These are phyloP conservation scores for Tylopilus cervinicoccineus DNA, from an alignment of 768 basidiomycete species.

Conservation along the genomic window DNA sequence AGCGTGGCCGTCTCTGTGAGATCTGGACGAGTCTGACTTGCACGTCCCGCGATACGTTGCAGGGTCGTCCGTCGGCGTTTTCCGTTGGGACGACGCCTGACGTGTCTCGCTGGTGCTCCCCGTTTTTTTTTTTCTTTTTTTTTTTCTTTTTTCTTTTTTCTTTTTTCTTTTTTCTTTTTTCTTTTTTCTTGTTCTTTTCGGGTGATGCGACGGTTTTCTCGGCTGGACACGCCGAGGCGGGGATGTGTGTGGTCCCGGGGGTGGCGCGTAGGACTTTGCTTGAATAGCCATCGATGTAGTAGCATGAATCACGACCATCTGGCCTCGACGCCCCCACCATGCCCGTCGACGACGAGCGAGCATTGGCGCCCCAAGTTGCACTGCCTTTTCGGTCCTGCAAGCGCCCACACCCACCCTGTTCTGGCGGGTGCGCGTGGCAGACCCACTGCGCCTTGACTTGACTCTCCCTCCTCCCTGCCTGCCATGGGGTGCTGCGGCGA, in stretches of 20 bases:
- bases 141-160: no score
- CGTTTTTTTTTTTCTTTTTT: no score
- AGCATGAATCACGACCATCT: no score
- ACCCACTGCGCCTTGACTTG: background rate
- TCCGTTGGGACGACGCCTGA: background rate
- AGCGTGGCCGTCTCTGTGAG: background rate
- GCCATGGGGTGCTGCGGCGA: conserved; percentile 71
- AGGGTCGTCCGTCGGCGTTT: background rate
- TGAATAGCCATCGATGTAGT: no score
- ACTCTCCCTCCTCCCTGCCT: background rate
- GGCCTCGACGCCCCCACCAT: no score
- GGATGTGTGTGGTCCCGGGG: no score
- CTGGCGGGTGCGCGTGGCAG: background rate
- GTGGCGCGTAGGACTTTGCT: no score
- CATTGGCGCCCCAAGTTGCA: background rate
- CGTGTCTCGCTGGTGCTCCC: no score
- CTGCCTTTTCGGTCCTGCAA: conserved; percentile 10
- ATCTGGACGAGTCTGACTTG: background rate
- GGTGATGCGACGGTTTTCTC: no score
- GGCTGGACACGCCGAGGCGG: no score
- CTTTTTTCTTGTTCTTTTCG: no score
- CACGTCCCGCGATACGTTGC: conserved; percentile 1
- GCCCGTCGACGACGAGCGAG: background rate
- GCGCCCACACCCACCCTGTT: conserved; percentile 7
- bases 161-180: no score